A percentile compares a stretch with the other conserved stretches of the same genome.
Evolutionary conservation across 768 basidiomycete species (phyloP).

Genomic region (Thelephora ganbajun): DNA sequence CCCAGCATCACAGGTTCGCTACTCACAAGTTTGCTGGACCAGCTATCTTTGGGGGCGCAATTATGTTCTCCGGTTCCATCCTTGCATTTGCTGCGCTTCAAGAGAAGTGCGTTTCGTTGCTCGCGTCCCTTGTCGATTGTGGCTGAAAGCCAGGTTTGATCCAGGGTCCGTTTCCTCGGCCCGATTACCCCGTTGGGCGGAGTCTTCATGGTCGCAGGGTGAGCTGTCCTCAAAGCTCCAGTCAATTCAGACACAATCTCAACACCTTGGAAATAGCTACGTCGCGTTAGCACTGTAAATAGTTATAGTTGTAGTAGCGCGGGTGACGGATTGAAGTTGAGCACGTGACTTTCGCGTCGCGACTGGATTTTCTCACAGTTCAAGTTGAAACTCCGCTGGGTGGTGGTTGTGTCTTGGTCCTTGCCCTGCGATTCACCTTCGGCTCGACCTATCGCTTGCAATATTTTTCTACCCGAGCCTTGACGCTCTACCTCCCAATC

Average conservation of each 20-base stretch:
- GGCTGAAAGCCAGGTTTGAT: background rate
- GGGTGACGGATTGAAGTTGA: background rate
- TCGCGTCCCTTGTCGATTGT: background rate
- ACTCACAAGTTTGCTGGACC: conserved; percentile 52
- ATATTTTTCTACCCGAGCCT: conserved; percentile 1
- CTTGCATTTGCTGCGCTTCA: conserved; percentile 35
- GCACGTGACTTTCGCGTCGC: background rate
- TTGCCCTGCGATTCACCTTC: conserved; percentile 8
- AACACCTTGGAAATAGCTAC: conserved; percentile 25
- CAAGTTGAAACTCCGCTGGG: background rate
- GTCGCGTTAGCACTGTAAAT: conserved; percentile 32
- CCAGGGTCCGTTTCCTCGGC: conserved; percentile 37
- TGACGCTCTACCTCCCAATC: conserved; percentile 1
- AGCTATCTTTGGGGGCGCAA: conserved; percentile 42
- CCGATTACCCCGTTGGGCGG: conserved; percentile 60
- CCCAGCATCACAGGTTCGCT: conserved; percentile 47
- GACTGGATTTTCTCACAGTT: background rate
- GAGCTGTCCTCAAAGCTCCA: conserved; percentile 12
- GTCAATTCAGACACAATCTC: background rate
- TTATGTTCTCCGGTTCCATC: conserved; percentile 54
- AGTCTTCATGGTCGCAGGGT: conserved; percentile 55
- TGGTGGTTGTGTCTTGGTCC: background rate
- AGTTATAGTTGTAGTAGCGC: background rate
- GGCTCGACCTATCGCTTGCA: conserved; percentile 12
- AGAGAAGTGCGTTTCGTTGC: background rate